Evolutionary conservation across 2,329 filamentous ascomycete genomes (phyloP), one percentile per base, ranked within the genome.

Genomic region (Eutypa lata): DNA sequence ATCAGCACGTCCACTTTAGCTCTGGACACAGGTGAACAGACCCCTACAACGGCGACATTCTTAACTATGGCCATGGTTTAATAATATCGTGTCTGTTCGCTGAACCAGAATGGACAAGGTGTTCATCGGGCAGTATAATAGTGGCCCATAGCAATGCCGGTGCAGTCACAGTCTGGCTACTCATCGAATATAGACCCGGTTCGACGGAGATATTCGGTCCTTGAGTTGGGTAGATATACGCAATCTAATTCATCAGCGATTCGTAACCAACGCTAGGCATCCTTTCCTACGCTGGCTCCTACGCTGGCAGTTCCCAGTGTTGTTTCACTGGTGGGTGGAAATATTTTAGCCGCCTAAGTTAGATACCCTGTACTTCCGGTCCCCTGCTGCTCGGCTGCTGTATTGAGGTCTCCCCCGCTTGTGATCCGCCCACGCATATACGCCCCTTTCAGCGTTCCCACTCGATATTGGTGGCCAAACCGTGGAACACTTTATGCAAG

Each of bases 1-100:
- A 14, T 56, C 48, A 58, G 53, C 19, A 48, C 28, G 18, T 21
- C 43, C 53, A 48, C 50, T 45, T 35, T 35, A 24, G 22, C 19
- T 49, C 38, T 7, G 31, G 22, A 16, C 11, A 26, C 33, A 55
- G 44, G 35, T 52, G 8, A n/a, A 60, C 58, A n/a, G 21, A 60
- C 58, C 51, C 58, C 58, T 48, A 60, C 56, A 50, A 60, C 53
- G 49, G 58, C 56, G 47, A 60, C 58, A 26, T 57, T 60, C 51
- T 58, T 58, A 35, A 60, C 52, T 21, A 52, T 50, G 48, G 57
- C 53, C 53, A 57, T 60, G 24, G 50, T 46, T 35, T 7, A 35
- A 8, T 14, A 14, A 14, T 35, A 8, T 35, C 7, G 31, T 8
- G 31, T 7, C 14, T 35, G 31, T 35, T 14, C 14, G 31, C 7